Percentiles rank a stretch among this genome's conserved stretches.
phyloP scores from a whole-genome alignment of 176 grass and related monocot species.

The Bromus sterilis region DNA sequence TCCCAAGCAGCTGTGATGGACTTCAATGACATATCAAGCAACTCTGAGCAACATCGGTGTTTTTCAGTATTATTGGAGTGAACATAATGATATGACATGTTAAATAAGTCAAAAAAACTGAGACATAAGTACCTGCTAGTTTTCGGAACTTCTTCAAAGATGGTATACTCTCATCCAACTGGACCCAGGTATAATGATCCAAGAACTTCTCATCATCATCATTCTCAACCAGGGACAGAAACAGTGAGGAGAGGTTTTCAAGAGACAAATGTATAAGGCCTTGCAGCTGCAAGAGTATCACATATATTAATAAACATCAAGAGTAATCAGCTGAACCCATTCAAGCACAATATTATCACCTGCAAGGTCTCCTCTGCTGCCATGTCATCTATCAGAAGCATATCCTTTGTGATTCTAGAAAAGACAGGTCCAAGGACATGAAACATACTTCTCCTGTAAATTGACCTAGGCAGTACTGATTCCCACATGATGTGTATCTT shows the following conservation, averaged over 20 bases:
- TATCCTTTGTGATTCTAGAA: conserved; percentile 80
- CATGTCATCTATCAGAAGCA: conserved; percentile 96
- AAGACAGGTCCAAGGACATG: conserved; percentile 68
- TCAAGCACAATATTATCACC: conserved; percentile 39
- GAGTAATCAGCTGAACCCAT: conserved; percentile 10
- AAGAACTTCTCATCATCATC: conserved; percentile 34
- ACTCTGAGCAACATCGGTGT: conserved; percentile 41
- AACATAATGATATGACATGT: not conserved
- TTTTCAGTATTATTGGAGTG: conserved; percentile 1
- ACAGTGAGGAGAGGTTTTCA: conserved; percentile 76
- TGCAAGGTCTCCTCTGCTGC: conserved; percentile 92
- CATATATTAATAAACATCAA: conserved; percentile 21
- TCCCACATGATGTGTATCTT: conserved; percentile 96
- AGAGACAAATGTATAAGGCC: conserved; percentile 79
- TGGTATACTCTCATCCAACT: conserved; percentile 55
- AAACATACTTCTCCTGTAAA: conserved; percentile 81
- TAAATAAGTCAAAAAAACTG: not conserved
- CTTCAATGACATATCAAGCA: conserved; percentile 97
- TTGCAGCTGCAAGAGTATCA: conserved; percentile 68
- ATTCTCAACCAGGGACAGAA: conserved; percentile 55
- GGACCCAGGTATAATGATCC: conserved; percentile 42
- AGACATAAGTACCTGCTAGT: conserved; percentile 54
- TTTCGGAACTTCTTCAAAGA: conserved; percentile 78
- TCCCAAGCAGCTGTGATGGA: conserved; percentile 85
- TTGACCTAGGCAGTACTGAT: conserved; percentile 50